These are phyloP conservation scores for Phytophthora colocasiae DNA, from an alignment of 352 stramenopile genomes.

Conservation along the genomic window DNA sequence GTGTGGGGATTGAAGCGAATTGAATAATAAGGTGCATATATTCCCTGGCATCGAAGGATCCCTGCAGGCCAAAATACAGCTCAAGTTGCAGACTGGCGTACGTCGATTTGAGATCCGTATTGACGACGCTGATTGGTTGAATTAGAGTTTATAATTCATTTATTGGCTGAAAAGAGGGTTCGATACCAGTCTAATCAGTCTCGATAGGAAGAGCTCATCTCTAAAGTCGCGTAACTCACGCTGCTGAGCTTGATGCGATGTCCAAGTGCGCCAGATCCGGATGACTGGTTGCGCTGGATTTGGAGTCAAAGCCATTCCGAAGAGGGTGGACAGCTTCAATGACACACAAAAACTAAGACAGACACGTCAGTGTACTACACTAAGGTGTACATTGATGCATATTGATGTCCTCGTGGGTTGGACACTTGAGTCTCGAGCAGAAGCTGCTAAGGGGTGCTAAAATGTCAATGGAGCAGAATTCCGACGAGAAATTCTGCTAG, in stretches of 20 bases:
- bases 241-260: background rate
- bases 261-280: conserved; percentile 2
- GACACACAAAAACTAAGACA: background rate
- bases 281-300: conserved; percentile 10
- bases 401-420: too few relatives aligned
- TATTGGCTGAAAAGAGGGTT: conserved; percentile 8
- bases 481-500: too few relatives aligned
- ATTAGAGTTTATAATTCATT: background rate
- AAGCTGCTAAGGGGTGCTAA: too few relatives aligned
- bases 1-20: conserved; percentile 14
- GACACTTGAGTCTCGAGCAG: too few relatives aligned
- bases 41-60: background rate
- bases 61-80: background rate
- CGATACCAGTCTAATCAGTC: conserved; percentile 17
- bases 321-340: background rate
- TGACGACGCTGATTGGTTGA: conserved; percentile 12
- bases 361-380: too few relatives aligned
- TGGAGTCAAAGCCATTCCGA: background rate
- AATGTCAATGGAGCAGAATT: too few relatives aligned
- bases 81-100: conserved; percentile 19
- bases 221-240: conserved; percentile 9
- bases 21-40: conserved; percentile 12
- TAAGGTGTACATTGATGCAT: too few relatives aligned
- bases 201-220: conserved; percentile 32
- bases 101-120: conserved; percentile 6